phyloP scores from a whole-genome alignment of 495 filamentous ascomycete genomes.

The Penicillium roqueforti region DNA sequence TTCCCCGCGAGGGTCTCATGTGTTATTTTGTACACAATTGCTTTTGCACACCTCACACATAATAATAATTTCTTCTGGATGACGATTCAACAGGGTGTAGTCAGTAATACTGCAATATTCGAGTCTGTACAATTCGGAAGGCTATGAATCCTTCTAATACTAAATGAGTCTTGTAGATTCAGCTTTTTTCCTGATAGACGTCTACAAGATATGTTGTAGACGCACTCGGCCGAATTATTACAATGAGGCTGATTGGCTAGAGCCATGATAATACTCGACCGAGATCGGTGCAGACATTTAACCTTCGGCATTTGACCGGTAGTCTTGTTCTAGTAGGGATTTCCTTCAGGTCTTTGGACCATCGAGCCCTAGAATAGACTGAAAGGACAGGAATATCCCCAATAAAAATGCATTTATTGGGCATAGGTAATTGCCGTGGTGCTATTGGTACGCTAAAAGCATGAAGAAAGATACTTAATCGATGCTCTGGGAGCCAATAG shows the following conservation, averaged over 20 bases:
- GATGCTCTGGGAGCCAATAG: not conserved
- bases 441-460: conserved; percentile 17
- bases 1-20: not conserved
- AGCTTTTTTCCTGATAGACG: not conserved
- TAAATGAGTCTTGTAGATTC: not conserved
- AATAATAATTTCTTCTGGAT: not conserved
- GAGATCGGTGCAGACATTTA: conserved; percentile 1
- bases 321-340: not conserved
- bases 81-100: not conserved
- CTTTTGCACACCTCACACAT: conserved; percentile 4
- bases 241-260: not conserved
- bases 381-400: not conserved
- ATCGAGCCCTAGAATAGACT: not conserved
- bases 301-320: conserved; percentile 6
- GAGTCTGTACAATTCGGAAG: not conserved
- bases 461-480: not conserved
- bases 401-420: not conserved
- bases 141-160: not conserved
- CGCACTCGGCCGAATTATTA: conserved; percentile 2
- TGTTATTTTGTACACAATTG: conserved; percentile 10
- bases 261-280: not conserved
- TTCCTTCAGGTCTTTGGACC: not conserved
- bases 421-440: conserved; percentile 20
- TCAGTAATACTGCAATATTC: not conserved
- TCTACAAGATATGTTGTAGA: too few species aligned